Evolutionary conservation across 148 eudicot genomes (phyloP).

Genomic region (Dianthus caryophyllus): DNA sequence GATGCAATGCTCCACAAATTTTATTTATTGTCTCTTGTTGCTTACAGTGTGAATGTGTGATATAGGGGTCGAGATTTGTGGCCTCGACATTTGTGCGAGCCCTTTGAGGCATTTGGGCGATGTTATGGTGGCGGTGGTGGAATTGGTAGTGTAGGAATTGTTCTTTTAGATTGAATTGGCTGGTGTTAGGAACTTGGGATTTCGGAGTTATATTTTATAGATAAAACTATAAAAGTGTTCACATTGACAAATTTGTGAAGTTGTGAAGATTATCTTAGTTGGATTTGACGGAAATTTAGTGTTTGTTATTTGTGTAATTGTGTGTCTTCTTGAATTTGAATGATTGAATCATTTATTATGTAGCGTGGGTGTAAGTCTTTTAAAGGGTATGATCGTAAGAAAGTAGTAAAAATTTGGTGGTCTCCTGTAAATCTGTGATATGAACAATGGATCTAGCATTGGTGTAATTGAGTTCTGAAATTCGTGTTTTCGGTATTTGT

Average conservation of each 20-base stretch:
- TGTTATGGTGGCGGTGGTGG: neutral
- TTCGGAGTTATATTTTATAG: too few relatives aligned
- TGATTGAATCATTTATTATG: too few relatives aligned
- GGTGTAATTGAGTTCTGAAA: conserved; percentile 4
- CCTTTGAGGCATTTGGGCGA: too few relatives aligned
- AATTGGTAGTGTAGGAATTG: too few relatives aligned
- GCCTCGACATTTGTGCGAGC: too few relatives aligned
- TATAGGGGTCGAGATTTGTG: too few relatives aligned
- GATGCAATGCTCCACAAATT: too few relatives aligned
- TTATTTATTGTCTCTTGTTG: too few relatives aligned
- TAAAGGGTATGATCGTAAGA: neutral
- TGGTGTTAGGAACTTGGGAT: neutral
- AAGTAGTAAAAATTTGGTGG: neutral
- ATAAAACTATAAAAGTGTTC: neutral
- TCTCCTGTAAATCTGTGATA: neutral
- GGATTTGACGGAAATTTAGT: neutral
- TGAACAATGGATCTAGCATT: neutral
- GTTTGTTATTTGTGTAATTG: neutral
- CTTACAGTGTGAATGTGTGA: too few relatives aligned
- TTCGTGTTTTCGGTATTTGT: neutral
- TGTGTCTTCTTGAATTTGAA: neutral
- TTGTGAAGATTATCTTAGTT: neutral
- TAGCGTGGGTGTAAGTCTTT: neutral
- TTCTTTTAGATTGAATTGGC: neutral
- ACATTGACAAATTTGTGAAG: neutral